Base-by-base conservation (phyloP, 805 yeast genomes). In the Yueomyces sp. region DNA sequence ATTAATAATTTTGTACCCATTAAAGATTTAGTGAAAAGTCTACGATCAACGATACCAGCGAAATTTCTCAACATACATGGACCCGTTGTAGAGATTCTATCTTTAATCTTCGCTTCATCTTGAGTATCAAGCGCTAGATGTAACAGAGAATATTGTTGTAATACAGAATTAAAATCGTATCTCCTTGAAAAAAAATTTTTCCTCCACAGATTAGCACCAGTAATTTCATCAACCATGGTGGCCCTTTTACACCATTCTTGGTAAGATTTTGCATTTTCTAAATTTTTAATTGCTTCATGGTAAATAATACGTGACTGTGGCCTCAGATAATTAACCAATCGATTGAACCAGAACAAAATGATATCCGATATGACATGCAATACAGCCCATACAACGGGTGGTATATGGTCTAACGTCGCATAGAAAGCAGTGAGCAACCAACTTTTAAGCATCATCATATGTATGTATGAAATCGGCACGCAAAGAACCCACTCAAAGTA, bases 1-100 rank as follows among this genome's bases (percentile, higher is more conserved):
- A 92, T 90, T 48, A 87, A 68, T 42, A 76, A 64, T 64, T 92
- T 92, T 1, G 97, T 92, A 2, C 98, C 98, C 47, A 83, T 69
- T 52, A 85, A 82, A 0, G 95, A 76, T 45, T 86, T 78, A 44
- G 81, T 81, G 66, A 84, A 90, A 39, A 92, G 65, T 43, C 79
- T 73, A 49, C 81, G 78, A 50, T 81, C 84, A 1, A 94, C 74
- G 4, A 92, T 85, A 1, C 95, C 94, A 5, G 95, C 97, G 65
- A 90, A 84, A 57, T 92, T 92, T 37, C 98, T 66, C 34, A 92
- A 66, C 54, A 87, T 72, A 0, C 60, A 55, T 1, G 66, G 63
- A 5, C 96, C 95, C 0, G 94, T 68, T 0, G 70, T 81, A 37
- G 95, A 65, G 40, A 90, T 70, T 36, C 81, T 65, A 26, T 82